Evolutionary conservation across 2,329 filamentous ascomycete genomes (phyloP), one percentile per base, ranked within the genome.

Genomic region (Macrophomina phaseolina): DNA sequence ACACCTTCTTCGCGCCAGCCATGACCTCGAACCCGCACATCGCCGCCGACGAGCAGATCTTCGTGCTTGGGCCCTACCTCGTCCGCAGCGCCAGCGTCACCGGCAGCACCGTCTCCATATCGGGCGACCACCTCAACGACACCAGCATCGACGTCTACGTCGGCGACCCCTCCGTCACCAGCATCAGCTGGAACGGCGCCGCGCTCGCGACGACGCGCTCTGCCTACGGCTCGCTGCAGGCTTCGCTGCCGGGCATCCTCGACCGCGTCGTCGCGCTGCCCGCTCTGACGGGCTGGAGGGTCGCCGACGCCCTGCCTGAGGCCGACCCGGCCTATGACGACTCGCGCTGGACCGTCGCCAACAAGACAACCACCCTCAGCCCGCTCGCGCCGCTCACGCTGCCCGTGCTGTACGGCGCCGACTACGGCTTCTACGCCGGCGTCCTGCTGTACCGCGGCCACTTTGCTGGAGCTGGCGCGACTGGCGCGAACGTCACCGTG

Each of bases 241-340:
- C 58, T 1, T 6, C 18, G 1, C 14, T 67, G 12, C 48, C 56
- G 0, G 65, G 65, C 11, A 48, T 60, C 49, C 30, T 40, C 5
- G 55, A 55, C 38, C 49, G 46, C 56, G 38, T 16, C 1, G 58
- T 62, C 12, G 5, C 36, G 3, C 74, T 86, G 0, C 83, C 84
- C 0, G 56, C 76, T 0, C 72, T 86, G 0, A 3, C 65, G 8
- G 75, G 73, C 0, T 87, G 85, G 85, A 83, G 81, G 70, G 80
- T 80, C 9, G 69, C 78, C 2, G 82, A 86, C 69, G 77, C 79
- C 58, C 77, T 87, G 28, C 85, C 85, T 0, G 85, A 87, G 71
- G 79, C 81, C 34, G 68, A 74, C 0, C 64, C 72, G 0, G 71
- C 76, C 23, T 87, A 87, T 71, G 73, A 82, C 67, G 77, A 82